Conservation (phyloP, 2,329 filamentous ascomycete genomes). For the Fusarium tjaetaba region DNA sequence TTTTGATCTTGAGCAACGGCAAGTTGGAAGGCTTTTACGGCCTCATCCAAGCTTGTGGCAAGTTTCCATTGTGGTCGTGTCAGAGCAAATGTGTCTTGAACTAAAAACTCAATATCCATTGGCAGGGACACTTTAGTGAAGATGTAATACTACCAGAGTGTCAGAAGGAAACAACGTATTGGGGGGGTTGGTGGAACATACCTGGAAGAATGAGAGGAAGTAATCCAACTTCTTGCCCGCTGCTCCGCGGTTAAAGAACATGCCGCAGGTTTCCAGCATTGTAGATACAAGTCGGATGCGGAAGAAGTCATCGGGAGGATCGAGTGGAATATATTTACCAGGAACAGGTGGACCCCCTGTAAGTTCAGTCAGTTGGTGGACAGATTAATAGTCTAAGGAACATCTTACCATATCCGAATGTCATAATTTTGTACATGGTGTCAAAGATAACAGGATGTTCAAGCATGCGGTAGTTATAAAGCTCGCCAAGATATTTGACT, state of each 20-base stretch:
- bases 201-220: slow-evolving; percentile 94
- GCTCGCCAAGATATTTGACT: slow-evolving; percentile 93
- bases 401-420: slow-evolving; percentile 80
- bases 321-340: slow-evolving; percentile 79
- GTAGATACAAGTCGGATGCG: slow-evolving; percentile 90
- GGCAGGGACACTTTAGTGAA: slow-evolving; percentile 88
- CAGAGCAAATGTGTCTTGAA: slow-evolving; percentile 89
- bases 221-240: slow-evolving; percentile 98
- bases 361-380: slow-evolving; percentile 19
- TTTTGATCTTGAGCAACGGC: slow-evolving; percentile 93
- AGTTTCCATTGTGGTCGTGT: slow-evolving; percentile 94
- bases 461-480: slow-evolving; percentile 97
- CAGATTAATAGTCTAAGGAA: neutral
- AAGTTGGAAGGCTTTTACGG: slow-evolving; percentile 82
- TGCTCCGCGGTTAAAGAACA: slow-evolving; percentile 93
- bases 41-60: slow-evolving; percentile 82
- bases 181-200: slow-evolving; percentile 43
- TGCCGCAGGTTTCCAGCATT: slow-evolving; percentile 91
- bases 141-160: slow-evolving; percentile 78
- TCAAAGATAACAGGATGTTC: slow-evolving; percentile 97
- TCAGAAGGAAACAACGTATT: neutral
- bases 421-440: slow-evolving; percentile 91
- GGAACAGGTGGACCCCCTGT: slow-evolving; percentile 81
- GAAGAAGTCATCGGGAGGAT: slow-evolving; percentile 94
- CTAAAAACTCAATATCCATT: slow-evolving; percentile 96